Evolutionary conservation across 495 filamentous ascomycete genomes (phyloP).

Genomic region (Neurospora sp.): DNA sequence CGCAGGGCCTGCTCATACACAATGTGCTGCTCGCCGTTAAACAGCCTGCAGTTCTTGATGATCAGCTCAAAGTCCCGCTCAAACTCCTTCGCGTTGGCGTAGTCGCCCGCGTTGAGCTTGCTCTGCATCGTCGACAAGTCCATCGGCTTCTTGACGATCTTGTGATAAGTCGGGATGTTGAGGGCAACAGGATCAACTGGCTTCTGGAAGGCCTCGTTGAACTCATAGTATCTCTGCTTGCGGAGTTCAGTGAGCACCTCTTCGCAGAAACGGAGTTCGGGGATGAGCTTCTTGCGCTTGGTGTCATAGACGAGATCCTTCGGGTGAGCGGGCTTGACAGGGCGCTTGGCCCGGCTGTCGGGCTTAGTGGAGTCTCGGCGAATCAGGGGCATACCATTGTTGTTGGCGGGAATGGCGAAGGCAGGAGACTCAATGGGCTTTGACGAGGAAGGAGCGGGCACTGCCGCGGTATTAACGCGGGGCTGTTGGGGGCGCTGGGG

Average conservation of each 20-base stretch:
- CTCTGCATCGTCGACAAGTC: slow-evolving; percentile 67
- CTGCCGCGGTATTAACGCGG: slow-evolving; percentile 14
- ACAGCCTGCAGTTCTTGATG: slow-evolving; percentile 80
- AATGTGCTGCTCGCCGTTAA: slow-evolving; percentile 73
- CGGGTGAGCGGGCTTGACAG: slow-evolving; percentile 81
- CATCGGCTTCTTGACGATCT: slow-evolving; percentile 93
- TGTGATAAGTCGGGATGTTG: slow-evolving; percentile 89
- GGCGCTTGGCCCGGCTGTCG: slow-evolving; percentile 74
- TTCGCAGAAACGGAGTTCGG: slow-evolving; percentile 84
- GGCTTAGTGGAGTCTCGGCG: slow-evolving; percentile 75
- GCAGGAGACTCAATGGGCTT: slow-evolving; percentile 42
- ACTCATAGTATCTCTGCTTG: slow-evolving; percentile 55
- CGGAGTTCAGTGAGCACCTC: slow-evolving; percentile 66
- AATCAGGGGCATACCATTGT: slow-evolving; percentile 74
- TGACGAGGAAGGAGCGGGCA: not conserved
- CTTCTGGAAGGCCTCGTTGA: slow-evolving; percentile 59
- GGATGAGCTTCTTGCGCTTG: slow-evolving; percentile 76
- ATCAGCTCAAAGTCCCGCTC: slow-evolving; percentile 73
- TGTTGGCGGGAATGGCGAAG: slow-evolving; percentile 66
- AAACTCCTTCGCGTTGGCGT: slow-evolving; percentile 75
- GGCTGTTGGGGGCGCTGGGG: slow-evolving; percentile 17
- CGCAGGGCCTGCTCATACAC: slow-evolving; percentile 60
- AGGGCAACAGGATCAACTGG: slow-evolving; percentile 91
- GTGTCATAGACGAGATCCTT: slow-evolving; percentile 78
- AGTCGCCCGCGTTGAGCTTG: slow-evolving; percentile 73